Evolutionary conservation across 2,329 filamentous ascomycete species (phyloP), one percentile per base, ranked within the genome.

Genomic region (Lojkania enalia): DNA sequence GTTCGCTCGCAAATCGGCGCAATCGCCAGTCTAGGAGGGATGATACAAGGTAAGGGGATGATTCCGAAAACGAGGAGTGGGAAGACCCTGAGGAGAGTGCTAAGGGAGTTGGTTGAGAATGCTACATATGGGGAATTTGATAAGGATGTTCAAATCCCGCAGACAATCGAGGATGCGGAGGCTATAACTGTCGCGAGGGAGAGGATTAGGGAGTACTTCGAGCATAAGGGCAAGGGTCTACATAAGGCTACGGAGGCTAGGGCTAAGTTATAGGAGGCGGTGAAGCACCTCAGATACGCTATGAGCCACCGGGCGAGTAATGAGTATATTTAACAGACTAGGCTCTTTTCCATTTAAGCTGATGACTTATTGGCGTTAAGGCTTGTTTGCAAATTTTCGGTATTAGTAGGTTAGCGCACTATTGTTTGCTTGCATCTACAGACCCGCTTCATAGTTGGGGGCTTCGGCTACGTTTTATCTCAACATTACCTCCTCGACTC

Each of bases 1-100:
- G 85, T 96, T 2, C 84, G 90, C 19, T 77, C 79, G 23, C 88
- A 95, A 60, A 94, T 97, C 42, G 91, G 91, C 5, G 83, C 88
- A 16, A 96, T 97, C 52, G 91, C 92, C 1, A 82, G 83, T 2
- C 77, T 97, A 0, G 90, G 90, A 6, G 91, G 91, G 2, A 86
- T 96, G 61, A 87, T 96, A 40, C 87, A 90, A 53, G 88, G 88
- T 29, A 84, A 83, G 54, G 85, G 85, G 13, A 91, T 95, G 79
- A 96, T 96, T 40, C 91, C 92, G 4, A 91, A 91, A 75, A 96
- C 92, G 13, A 74, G 91, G 20, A 90, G 86, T n/a, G 92, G 92
- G 20, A 97, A 96, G 79, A 96, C 90, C 3, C 70, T 96, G 47
- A 78, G 91, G 3, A 77, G 91, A 18, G 89, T 95, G 21, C 71